phyloP scores from a whole-genome alignment of 164 flowering plant genomes.

The Hamamelis virginiana region DNA sequence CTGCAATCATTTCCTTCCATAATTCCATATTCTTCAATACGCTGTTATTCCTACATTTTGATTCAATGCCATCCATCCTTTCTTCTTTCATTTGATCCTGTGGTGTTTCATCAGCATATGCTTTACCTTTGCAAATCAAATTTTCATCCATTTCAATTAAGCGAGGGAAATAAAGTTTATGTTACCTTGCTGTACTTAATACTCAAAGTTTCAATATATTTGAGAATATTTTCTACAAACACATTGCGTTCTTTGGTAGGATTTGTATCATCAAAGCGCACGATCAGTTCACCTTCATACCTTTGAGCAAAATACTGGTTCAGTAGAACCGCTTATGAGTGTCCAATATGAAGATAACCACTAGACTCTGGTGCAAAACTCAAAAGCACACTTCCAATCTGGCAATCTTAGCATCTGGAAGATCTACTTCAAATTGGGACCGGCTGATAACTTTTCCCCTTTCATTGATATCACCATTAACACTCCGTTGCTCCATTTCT shows the following conservation, averaged over 20 bases:
- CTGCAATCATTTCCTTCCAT: constrained; percentile 92
- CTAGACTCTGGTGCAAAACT: constrained; percentile 99
- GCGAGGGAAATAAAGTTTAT: constrained; percentile 78
- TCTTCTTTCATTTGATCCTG: constrained; percentile 86
- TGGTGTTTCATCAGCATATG: constrained; percentile 95
- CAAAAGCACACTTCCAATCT: constrained; percentile 77
- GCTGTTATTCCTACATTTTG: constrained; percentile 61
- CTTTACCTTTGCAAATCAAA: constrained; percentile 70
- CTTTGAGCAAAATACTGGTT: constrained; percentile 85
- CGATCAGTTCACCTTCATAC: constrained; percentile 69
- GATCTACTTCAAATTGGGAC: constrained; percentile 66
- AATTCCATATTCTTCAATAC: constrained; percentile 66
- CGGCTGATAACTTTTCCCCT: constrained; percentile 43
- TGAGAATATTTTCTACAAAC: constrained; percentile 86
- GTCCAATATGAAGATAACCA: constrained; percentile 97
- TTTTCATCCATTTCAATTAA: constrained; percentile 90
- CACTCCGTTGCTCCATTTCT: constrained; percentile 35
- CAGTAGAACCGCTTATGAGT: constrained; percentile 87
- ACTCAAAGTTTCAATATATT: constrained; percentile 84
- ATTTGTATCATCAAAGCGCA: constrained; percentile 96
- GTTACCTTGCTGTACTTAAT: constrained; percentile 68
- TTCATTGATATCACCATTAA: constrained; percentile 35
- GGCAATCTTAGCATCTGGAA: constrained; percentile 85
- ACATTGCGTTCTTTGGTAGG: constrained; percentile 90
- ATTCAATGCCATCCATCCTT: constrained; percentile 91